A percentile compares a stretch with the other conserved stretches of the same genome.
These are phyloP conservation scores for Maudiozyma serrabonitensis DNA, from an alignment of 805 yeast genomes.

Conservation along the genomic window DNA sequence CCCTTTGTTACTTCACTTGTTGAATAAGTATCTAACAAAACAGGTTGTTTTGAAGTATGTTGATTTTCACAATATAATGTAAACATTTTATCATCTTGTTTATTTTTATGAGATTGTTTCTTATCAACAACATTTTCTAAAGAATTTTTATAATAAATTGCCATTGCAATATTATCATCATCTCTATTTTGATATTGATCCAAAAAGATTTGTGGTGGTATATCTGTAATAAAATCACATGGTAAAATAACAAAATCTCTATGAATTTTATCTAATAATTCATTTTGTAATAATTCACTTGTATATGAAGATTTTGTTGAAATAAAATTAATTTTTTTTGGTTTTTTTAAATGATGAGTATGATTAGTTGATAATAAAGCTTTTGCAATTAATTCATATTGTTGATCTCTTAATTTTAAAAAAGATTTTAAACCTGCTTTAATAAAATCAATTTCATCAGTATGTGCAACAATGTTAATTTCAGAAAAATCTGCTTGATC, in stretches of 20 bases:
- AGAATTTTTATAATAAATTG: conserved; percentile 65
- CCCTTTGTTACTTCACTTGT: conserved; percentile 59
- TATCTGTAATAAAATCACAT: conserved; percentile 86
- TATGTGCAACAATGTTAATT: conserved; percentile 52
- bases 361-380: conserved; percentile 17
- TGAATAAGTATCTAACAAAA: conserved; percentile 62
- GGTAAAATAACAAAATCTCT: conserved; percentile 74
- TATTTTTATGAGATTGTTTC: conserved; percentile 31
- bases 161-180: conserved; percentile 59
- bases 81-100: conserved; percentile 34
- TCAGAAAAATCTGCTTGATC: conserved; percentile 69
- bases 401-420: conserved; percentile 32
- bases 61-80: conserved; percentile 51
- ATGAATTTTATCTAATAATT: conserved; percentile 34
- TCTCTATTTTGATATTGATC: conserved; percentile 73
- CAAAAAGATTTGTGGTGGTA: conserved; percentile 81
- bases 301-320: conserved; percentile 42
- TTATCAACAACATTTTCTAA: conserved; percentile 73
- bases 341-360: conserved; percentile 22
- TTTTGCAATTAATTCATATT: conserved; percentile 19
- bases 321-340: conserved; percentile 34
- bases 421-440: conserved; percentile 41
- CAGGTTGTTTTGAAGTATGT: conserved; percentile 28
- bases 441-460: conserved; percentile 39
- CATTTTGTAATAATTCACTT: conserved; percentile 48